phyloP scores from a whole-genome alignment of 2,329 filamentous ascomycete genomes.

The Trichoderma aggressivum region DNA sequence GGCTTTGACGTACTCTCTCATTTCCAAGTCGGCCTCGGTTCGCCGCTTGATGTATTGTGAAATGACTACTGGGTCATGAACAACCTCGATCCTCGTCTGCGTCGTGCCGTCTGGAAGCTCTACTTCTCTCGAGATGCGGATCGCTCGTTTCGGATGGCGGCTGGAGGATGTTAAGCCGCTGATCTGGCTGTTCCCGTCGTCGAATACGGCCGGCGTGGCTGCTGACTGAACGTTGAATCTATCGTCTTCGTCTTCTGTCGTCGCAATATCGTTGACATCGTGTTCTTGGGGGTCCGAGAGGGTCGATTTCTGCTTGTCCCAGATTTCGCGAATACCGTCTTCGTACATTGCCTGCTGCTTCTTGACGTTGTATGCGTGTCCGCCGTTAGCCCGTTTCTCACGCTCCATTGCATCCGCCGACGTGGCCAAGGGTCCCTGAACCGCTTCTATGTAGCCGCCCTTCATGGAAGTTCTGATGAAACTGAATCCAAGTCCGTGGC shows the following conservation, averaged over 20 bases:
- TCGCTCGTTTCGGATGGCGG: slow-evolving; percentile 63
- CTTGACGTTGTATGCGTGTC: slow-evolving; percentile 96
- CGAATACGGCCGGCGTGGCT: slow-evolving; percentile 62
- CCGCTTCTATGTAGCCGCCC: slow-evolving; percentile 83
- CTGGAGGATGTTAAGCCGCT: slow-evolving; percentile 65
- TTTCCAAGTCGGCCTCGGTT: slow-evolving; percentile 65
- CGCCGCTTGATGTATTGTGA: slow-evolving; percentile 81
- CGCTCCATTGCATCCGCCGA: slow-evolving; percentile 83
- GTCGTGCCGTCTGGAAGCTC: slow-evolving; percentile 44
- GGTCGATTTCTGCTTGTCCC: slow-evolving; percentile 80
- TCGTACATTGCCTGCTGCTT: slow-evolving; percentile 91
- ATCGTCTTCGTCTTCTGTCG: slow-evolving; percentile 60
- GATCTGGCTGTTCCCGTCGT: slow-evolving; percentile 79
- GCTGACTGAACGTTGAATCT: slow-evolving; percentile 70
- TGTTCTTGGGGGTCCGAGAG: slow-evolving; percentile 70
- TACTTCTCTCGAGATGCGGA: slow-evolving; percentile 68
- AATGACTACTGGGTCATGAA: slow-evolving; percentile 83
- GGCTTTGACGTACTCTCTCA: slow-evolving; percentile 61
- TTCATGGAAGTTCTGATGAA: slow-evolving; percentile 99
- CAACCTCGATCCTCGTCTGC: slow-evolving; percentile 62
- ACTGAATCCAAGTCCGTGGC: slow-evolving; percentile 89
- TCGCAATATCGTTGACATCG: slow-evolving; percentile 57
- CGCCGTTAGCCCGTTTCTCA: slow-evolving; percentile 82
- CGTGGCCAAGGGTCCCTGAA: slow-evolving; percentile 62
- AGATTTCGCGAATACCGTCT: slow-evolving; percentile 85